Conservation (phyloP, 257 asterid genomes). For the Cordia subcordata region DNA sequence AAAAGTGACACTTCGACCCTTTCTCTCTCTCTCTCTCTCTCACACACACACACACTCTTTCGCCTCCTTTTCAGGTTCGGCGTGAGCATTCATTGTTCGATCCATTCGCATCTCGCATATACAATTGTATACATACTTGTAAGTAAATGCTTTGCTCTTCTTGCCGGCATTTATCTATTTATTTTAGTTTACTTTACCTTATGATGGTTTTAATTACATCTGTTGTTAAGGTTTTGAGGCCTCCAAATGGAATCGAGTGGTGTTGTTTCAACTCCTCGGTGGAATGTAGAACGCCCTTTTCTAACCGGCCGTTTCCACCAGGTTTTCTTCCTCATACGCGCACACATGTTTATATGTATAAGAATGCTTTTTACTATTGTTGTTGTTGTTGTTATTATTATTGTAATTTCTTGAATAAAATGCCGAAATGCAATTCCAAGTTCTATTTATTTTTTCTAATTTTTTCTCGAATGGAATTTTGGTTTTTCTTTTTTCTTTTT, state of each 20-base stretch:
- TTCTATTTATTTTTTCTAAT: no score
- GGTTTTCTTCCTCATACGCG: slow-evolving; percentile 19
- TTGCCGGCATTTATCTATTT: background rate
- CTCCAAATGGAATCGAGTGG: slow-evolving; percentile 36
- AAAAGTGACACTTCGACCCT: no score
- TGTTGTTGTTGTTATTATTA: no score
- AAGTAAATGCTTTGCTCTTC: background rate
- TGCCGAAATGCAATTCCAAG: background rate
- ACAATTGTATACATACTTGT: background rate
- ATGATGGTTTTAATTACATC: no score
- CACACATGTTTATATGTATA: no score
- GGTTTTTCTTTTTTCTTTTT: background rate
- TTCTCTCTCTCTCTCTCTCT: no score
- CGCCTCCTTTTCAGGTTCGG: background rate
- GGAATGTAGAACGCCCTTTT: slow-evolving; percentile 80
- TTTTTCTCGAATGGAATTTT: background rate
- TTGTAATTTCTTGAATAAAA: no score
- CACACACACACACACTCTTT: background rate
- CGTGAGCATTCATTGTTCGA: slow-evolving; percentile 2
- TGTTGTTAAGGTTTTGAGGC: background rate
- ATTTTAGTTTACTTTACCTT: no score
- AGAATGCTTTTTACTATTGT: no score
- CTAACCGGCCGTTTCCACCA: slow-evolving; percentile 72
- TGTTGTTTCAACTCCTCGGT: slow-evolving; percentile 47
- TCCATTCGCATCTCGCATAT: background rate